A percentile compares a stretch with the other conserved stretches of the same genome.
These are phyloP conservation scores for Mortierella antarctica DNA, from an alignment of 192 early-diverging fungal species.

Conservation along the genomic window DNA sequence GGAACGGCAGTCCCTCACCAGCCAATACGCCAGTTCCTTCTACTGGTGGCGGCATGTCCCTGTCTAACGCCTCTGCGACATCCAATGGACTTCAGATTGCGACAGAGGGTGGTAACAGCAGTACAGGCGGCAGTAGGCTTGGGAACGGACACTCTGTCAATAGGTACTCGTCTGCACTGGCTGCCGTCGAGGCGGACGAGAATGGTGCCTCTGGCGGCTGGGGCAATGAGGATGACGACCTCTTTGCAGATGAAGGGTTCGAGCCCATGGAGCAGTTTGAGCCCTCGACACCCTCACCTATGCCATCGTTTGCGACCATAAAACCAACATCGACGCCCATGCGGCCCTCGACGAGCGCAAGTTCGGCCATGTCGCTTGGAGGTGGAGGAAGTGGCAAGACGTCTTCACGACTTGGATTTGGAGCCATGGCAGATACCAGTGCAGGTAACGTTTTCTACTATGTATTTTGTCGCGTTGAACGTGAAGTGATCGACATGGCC, in stretches of 20 bases:
- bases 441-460: conserved; percentile 3
- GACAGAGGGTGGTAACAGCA: neutral
- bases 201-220: conserved; percentile 28
- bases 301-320: conserved; percentile 18
- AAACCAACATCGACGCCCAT: conserved; percentile 6
- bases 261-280: conserved; percentile 38
- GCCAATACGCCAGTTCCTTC: conserved; percentile 23
- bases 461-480: neutral
- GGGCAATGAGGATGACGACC: conserved; percentile 54
- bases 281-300: conserved; percentile 26
- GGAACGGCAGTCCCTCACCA: conserved; percentile 8
- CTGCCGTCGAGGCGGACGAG: conserved; percentile 38
- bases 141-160: conserved; percentile 34
- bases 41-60: conserved; percentile 36
- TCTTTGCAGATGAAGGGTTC: conserved; percentile 52
- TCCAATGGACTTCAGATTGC: conserved; percentile 31
- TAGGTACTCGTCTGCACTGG: conserved; percentile 48
- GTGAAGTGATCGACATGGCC: neutral
- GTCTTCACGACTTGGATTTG: conserved; percentile 32
- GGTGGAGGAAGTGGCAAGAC: conserved; percentile 15
- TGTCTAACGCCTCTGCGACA: neutral
- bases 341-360: conserved; percentile 23
- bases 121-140: conserved; percentile 9
- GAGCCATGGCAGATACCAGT: conserved; percentile 31
- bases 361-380: conserved; percentile 43